Conservation (phyloP, 2,329 filamentous ascomycete species). For the Alternaria viburni region DNA sequence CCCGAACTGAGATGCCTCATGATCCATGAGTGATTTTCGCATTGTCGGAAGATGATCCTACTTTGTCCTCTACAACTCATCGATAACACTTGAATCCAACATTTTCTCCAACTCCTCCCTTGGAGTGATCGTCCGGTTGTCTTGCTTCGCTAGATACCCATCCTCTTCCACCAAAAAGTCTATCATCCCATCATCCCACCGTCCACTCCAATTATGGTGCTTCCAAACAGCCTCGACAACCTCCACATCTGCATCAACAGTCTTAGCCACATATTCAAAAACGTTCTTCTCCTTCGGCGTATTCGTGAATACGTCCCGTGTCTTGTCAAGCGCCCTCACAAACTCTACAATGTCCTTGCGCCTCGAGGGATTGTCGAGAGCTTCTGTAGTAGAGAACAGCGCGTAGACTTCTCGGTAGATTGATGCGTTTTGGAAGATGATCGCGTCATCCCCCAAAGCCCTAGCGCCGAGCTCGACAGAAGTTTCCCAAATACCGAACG, state of each 20-base stretch:
- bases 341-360: constrained; percentile 33
- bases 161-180: constrained; percentile 33
- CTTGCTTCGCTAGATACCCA: constrained; percentile 25
- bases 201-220: constrained; percentile 32
- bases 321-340: constrained; percentile 32
- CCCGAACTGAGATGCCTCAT: too few species aligned
- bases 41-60: too few species aligned
- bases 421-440: constrained; percentile 28
- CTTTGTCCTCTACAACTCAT: constrained; percentile 10
- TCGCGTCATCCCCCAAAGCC: constrained; percentile 22
- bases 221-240: constrained; percentile 32
- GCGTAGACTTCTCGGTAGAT: constrained; percentile 35
- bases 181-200: constrained; percentile 23
- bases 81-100: constrained; percentile 26
- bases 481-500: constrained; percentile 38
- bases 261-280: constrained; percentile 22
- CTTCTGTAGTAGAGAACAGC: constrained; percentile 32
- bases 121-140: constrained; percentile 18
- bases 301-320: constrained; percentile 23
- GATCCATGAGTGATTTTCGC: too few species aligned
- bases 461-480: constrained; percentile 28
- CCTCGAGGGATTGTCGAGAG: constrained; percentile 22
- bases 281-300: constrained; percentile 16
- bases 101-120: constrained; percentile 27
- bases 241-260: constrained; percentile 20